Evolutionary conservation across 176 grass and related monocot species (phyloP), one percentile per base, ranked within the genome.

Genomic region (Triticum monococcum): DNA sequence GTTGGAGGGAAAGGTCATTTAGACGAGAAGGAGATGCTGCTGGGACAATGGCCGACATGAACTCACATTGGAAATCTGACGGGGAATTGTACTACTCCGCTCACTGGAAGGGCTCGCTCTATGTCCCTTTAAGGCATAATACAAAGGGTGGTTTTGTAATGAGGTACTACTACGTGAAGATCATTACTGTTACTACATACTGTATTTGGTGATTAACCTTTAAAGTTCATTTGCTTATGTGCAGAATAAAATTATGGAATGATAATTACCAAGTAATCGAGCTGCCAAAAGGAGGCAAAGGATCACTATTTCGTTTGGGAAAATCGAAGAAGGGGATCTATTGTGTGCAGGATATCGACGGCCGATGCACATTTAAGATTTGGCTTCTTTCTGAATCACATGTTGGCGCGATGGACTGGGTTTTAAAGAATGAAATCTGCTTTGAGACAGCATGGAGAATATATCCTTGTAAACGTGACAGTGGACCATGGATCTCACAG

Each of bases 281-380:
- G 33, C 33, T 70, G 33, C 68, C 68, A 1, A 22, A 70, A 70
- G 18, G 17, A 38, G 68, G 33, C 68, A n/a, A 1, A n/a, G 68
- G 68, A 70, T 12, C 68, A 20, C 66, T 69, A 22, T 18, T 20
- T 2, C 17, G 68, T 36, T 1, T 70, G 9, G 68, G 33, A 38
- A 71, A 71, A 71, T 71, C 68, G 40, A 71, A 71, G 68, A 23
- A 23, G n/a, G 68, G 68, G 68, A 35, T 40, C 33, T 71, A 40
- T n/a, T 71, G 68, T 40, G 68, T 9, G 1, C 68, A n/a, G 4
- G 35, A 40, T 40, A 36, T 40, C 2, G 68, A 71, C 3, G 68
- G 35, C 4, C 20, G 18, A 71, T 6, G 17, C 35, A 38, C 68
- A 3, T 71, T 71, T 40, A 18, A 71, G 18, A 40, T 71, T 4